Evolutionary conservation across 306 rosid genomes (phyloP).

Genomic region (Quercus variabilis): DNA sequence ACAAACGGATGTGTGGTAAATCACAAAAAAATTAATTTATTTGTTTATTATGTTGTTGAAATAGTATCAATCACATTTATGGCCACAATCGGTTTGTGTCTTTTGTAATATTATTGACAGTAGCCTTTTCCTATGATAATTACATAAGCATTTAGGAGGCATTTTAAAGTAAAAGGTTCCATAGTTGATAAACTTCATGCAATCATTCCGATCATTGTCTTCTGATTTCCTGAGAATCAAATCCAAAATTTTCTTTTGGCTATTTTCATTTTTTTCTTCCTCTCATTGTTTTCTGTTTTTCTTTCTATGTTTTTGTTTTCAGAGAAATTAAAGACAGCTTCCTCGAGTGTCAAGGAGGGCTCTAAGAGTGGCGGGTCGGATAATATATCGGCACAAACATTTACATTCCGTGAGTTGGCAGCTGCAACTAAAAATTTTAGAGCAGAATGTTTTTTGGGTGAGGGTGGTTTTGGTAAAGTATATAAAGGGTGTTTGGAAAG

Average conservation of each 20-base stretch:
- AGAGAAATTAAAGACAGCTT: slow-evolving; percentile 53
- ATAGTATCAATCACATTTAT: neutral
- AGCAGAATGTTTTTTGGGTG: slow-evolving; percentile 80
- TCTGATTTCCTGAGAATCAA: neutral
- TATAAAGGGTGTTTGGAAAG: slow-evolving; percentile 80
- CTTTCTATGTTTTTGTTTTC: slow-evolving; percentile 20
- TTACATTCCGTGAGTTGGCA: slow-evolving; percentile 85
- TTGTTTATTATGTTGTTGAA: too few species aligned
- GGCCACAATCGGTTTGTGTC: too few species aligned
- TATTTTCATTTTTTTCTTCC: neutral
- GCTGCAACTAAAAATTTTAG: slow-evolving; percentile 86
- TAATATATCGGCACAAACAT: slow-evolving; percentile 81
- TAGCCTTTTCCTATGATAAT: too few species aligned
- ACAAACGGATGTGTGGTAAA: too few species aligned
- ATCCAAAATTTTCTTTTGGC: neutral
- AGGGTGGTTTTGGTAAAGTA: slow-evolving; percentile 93
- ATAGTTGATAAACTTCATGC: too few species aligned
- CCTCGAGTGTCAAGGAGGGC: slow-evolving; percentile 48
- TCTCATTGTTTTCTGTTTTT: slow-evolving; percentile 5
- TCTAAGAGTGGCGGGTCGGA: slow-evolving; percentile 58
- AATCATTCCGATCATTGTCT: too few species aligned
- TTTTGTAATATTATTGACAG: too few species aligned
- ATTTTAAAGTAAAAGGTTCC: too few species aligned
- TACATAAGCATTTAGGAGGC: too few species aligned
- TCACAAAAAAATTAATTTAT: too few species aligned